Evolutionary conservation across 495 filamentous ascomycete genomes (phyloP), one percentile per base, ranked within the genome.

Genomic region (Trichocladium antarcticum): DNA sequence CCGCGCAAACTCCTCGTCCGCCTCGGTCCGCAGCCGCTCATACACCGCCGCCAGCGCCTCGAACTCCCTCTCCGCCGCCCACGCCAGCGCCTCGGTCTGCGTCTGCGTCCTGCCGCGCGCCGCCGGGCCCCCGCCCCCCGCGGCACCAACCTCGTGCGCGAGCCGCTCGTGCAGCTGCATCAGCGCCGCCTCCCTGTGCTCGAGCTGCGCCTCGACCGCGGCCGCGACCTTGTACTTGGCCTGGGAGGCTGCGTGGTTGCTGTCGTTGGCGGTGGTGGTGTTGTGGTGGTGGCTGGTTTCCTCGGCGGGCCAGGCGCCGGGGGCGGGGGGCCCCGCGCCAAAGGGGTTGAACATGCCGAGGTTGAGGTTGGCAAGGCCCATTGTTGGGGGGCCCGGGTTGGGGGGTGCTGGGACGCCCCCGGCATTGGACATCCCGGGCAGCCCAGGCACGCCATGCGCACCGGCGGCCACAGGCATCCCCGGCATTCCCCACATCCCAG

Each of bases 1-100:
- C 51, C 57, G 57, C 42, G 57, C 67, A 44, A 56, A 65, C 50
- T 61, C 63, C 47, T 58, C 67, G 37, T 65, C 64, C 42, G 57
- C 64, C 51, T 67, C 55, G 1, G 61, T 59, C 42, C 57, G 24
- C 45, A 67, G 14, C 39, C 21, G 19, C 15, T 51, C 57, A 41
- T 62, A 35, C 19, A 24, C 44, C 36, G 40, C 28, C 42, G 38
- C 36, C 44, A 67, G 42, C 38, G 37, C 52, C 19, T 62, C 57
- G 37, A 67, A 48, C 49, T 65, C 60, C 34, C 9, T 45, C 54
- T 65, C 60, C 20, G 65, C 43, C 38, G 31, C 32, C 44, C 20
- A 3, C 19, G 54, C 49, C 32, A 47, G 39, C 35, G 37, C 20
- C 46, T 56, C 53, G 7, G 37, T 31, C 46, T 35, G 42, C 11